phyloP scores from a whole-genome alignment of 495 filamentous ascomycete genomes.

The Jackrogersella multiformis region DNA sequence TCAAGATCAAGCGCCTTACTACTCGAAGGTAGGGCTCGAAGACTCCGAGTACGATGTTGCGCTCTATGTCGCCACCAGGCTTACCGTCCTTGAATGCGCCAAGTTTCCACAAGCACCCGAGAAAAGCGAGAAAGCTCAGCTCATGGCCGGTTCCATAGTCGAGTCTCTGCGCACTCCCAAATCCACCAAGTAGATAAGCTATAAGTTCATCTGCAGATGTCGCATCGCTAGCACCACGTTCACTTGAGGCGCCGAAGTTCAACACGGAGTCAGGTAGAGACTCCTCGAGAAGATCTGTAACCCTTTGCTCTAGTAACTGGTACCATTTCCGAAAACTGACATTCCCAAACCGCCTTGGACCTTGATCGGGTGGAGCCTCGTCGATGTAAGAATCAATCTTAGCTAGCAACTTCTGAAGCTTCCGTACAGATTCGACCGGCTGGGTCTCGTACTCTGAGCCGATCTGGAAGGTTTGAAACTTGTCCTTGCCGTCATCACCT shows the following conservation, averaged over 20 bases:
- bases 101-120: slow-evolving; percentile 90
- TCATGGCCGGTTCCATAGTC: slow-evolving; percentile 98
- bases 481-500: slow-evolving; percentile 43
- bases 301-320: slow-evolving; percentile 68
- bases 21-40: slow-evolving; percentile 86
- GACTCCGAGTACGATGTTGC: slow-evolving; percentile 80
- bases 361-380: slow-evolving; percentile 82
- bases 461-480: slow-evolving; percentile 61
- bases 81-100: slow-evolving; percentile 75
- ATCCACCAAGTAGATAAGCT: slow-evolving; percentile 84
- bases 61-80: slow-evolving; percentile 61
- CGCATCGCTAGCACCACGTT: slow-evolving; percentile 4
- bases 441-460: slow-evolving; percentile 51
- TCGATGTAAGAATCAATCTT: slow-evolving; percentile 72
- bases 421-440: slow-evolving; percentile 63
- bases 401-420: slow-evolving; percentile 69
- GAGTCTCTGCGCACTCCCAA: slow-evolving; percentile 86
- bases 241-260: slow-evolving; percentile 43
- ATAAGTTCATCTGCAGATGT: slow-evolving; percentile 67
- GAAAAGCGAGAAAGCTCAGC: slow-evolving; percentile 90
- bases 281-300: slow-evolving; percentile 66
- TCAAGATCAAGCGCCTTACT: slow-evolving; percentile 83
- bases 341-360: slow-evolving; percentile 92
- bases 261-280: slow-evolving; percentile 66
- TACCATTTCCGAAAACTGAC: slow-evolving; percentile 87